Conservation (phyloP, 2,329 filamentous ascomycete species). For the Trichoderma semiorbis region DNA sequence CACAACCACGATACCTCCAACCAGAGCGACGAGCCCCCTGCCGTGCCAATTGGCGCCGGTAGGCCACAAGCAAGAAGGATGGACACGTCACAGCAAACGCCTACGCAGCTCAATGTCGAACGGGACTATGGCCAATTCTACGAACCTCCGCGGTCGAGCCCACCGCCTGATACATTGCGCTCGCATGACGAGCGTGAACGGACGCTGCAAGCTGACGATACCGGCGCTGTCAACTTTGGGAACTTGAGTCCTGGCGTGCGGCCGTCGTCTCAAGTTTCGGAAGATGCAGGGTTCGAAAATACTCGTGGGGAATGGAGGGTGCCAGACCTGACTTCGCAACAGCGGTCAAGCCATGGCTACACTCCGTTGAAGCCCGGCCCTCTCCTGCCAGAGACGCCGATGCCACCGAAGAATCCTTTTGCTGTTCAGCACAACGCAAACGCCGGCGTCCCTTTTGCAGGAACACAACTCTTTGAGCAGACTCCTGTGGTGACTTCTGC, state of each 20-base stretch:
- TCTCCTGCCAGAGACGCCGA: conserved; percentile 47
- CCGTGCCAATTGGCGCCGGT: conserved; percentile 20
- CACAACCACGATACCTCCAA: background rate
- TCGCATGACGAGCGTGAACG: conserved; percentile 30
- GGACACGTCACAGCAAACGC: conserved; percentile 49
- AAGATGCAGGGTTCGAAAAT: conserved; percentile 40
- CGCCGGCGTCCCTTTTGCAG: conserved; percentile 35
- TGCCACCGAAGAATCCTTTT: conserved; percentile 48
- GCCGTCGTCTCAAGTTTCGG: conserved; percentile 41
- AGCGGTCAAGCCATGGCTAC: conserved; percentile 28
- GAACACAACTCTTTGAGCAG: conserved; percentile 52
- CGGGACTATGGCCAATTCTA: conserved; percentile 52
- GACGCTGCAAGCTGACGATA: conserved; percentile 46
- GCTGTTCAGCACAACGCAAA: conserved; percentile 32
- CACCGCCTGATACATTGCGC: conserved; percentile 27
- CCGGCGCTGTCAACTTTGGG: conserved; percentile 48
- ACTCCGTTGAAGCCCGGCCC: conserved; percentile 33
- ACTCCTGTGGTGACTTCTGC: conserved; percentile 54
- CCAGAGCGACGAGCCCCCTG: conserved; percentile 20
- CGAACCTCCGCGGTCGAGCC: conserved; percentile 29
- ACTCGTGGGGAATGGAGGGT: conserved; percentile 39
- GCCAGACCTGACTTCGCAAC: conserved; percentile 33
- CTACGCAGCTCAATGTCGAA: conserved; percentile 55
- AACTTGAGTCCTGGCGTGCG: conserved; percentile 34
- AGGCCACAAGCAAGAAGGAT: conserved; percentile 32